Base-by-base conservation (phyloP, 352 stramenopile species). In the Phytopythium mirpurense region DNA sequence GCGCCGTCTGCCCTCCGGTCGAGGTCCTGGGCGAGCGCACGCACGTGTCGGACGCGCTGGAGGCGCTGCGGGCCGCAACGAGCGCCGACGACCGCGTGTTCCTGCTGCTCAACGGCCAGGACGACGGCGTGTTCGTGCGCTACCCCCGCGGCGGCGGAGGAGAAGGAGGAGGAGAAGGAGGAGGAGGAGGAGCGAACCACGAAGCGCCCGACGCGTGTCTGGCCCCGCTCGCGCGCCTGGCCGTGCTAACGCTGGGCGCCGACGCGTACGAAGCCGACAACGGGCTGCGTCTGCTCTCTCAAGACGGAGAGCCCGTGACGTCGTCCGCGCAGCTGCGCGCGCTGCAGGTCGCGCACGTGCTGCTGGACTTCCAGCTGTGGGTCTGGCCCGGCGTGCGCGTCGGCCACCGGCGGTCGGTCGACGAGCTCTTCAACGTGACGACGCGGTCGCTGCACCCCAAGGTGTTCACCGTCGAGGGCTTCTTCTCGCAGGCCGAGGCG, bases 351-450 rank as follows among this genome's bases (percentile, higher is more conserved):
- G 80, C 71, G 14, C 78, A 90, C 57, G 75, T 90, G 24, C 53
- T 90, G 49, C 63, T 87, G 18, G 71, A 88, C 36, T 70, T 69
- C 47, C 75, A 88, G 59, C 71, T 88, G n/a, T 90, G 77, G 77
- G 78, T 88, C 18, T 88, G 75, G 80, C 80, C 80, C 34, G 77
- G 80, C 21, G 65, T 90, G 36, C 74, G 79, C 35, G 71, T 90
- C n/a, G 80, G 75, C 38, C 67, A 88, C 49, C 59, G 67, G 21
- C 79, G 76, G 41, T 43, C 70, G 27, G 54, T 86, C 10, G 75
- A 85, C n/a, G 66, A 63, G 40, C 61, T 53, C 36, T 51, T 56
- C 35, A 83, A 54, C 49, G 60, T 90, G 49, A 88, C 70, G 59
- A 88, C 80, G 16, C 63, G 72, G 48, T 88, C 75, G 27, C 61